Evolutionary conservation across 805 yeast genomes (phyloP), one percentile per base, ranked within the genome.

Genomic region (Ogataea siamensis): DNA sequence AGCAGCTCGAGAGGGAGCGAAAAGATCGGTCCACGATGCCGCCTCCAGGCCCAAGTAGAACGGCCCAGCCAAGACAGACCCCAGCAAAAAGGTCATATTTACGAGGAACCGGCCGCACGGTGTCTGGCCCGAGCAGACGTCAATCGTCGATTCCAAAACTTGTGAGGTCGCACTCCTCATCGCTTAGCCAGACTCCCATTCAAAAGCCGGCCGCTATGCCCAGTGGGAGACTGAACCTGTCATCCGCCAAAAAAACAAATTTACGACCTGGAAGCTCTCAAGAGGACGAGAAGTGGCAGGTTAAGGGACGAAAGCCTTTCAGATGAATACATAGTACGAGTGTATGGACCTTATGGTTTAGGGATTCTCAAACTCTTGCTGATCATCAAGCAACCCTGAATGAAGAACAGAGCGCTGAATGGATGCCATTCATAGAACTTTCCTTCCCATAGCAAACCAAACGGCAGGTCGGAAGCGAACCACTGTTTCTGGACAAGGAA

Each of bases 301-400:
- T 50, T 6, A 51, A 40, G 22, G 59, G 54, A 7, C 42, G 55
- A 9, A 47, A 34, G 38, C 62, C 60, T 8, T 57, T 56, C 22
- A 45, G 58, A 28, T 53, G 34, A 30, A 11, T 30, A 31, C 28
- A 32, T 26, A 37, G 8, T 13, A 3, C n/a, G n/a, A n/a, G n/a
- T n/a, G n/a, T n/a, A n/a, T n/a, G n/a, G n/a, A n/a, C 7, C 17
- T 53, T 62, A 80, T 39, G 91, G 86, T 62, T 93, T 93, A 47
- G 97, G 97, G 51, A 93, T 85, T 54, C 83, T 86, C 47, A 93
- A 71, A 42, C 91, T 81, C 70, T 93, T 93, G 42, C 94, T 82
- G 45, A 93, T 86, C 80, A 89, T 88, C 38, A 85, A 83, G 61
- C 91, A 84, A 7, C 99, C 99, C 46, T 87, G 93, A 11, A 83